Evolutionary conservation across 2,329 filamentous ascomycete genomes (phyloP).

Genomic region (Aspergillus melleus): DNA sequence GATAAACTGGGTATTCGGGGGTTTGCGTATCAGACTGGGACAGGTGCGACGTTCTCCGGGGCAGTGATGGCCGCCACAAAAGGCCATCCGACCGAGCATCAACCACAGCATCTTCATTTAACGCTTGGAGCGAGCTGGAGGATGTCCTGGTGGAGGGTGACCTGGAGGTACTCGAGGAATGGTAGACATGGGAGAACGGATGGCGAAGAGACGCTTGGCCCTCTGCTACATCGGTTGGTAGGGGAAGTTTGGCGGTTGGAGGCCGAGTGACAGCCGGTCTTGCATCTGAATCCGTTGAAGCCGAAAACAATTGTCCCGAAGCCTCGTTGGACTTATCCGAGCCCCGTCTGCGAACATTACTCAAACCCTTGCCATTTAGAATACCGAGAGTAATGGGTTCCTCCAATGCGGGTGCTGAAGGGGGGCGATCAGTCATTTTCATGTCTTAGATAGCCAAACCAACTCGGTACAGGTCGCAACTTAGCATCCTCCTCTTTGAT

Average conservation of each 20-base stretch:
- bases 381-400: conserved; percentile 26
- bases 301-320: conserved; percentile 17
- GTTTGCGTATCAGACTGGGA: conserved; percentile 26
- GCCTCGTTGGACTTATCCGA: conserved; percentile 23
- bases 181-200: conserved; percentile 34
- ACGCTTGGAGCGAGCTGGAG: conserved; percentile 44
- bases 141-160: conserved; percentile 42
- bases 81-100: conserved; percentile 36
- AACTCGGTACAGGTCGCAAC: conserved; percentile 24
- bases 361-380: conserved; percentile 25
- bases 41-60: conserved; percentile 29
- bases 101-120: conserved; percentile 39
- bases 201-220: conserved; percentile 34
- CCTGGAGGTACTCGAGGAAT: conserved; percentile 36
- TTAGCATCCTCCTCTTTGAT: conserved; percentile 30
- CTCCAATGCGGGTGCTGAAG: conserved; percentile 32
- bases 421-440: conserved; percentile 35
- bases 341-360: conserved; percentile 20
- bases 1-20: conserved; percentile 46
- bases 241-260: conserved; percentile 27
- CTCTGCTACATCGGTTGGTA: conserved; percentile 28
- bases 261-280: conserved; percentile 24
- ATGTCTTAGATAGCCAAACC: conserved; percentile 24
- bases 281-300: conserved; percentile 23
- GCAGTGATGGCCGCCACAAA: conserved; percentile 23